These are phyloP conservation scores for Globisporangium mamillatum DNA, from an alignment of 352 stramenopile genomes.

Conservation along the genomic window DNA sequence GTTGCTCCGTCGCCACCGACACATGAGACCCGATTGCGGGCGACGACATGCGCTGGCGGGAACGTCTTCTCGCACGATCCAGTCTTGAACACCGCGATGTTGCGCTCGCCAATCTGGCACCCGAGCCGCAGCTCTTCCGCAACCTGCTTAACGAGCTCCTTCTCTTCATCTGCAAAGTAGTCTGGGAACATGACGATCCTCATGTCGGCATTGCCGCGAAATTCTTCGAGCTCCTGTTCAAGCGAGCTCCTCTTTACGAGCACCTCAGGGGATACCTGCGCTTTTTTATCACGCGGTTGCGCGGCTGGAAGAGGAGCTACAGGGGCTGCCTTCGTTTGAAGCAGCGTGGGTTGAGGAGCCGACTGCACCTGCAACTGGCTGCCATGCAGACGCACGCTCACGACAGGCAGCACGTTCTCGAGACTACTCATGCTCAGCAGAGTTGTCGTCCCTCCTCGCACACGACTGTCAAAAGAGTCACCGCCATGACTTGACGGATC, in stretches of 20 bases:
- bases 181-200: slow-evolving; percentile 68
- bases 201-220: slow-evolving; percentile 36
- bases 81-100: slow-evolving; percentile 59
- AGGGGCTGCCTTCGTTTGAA: neutral
- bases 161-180: slow-evolving; percentile 59
- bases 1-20: slow-evolving; percentile 6
- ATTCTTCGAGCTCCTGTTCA: slow-evolving; percentile 62
- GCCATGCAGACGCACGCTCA: slow-evolving; percentile 15
- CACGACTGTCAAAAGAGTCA: slow-evolving; percentile 5
- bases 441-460: neutral
- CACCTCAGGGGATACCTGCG: neutral
- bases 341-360: neutral
- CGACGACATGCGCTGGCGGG: slow-evolving; percentile 7
- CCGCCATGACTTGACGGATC: neutral
- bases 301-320: neutral
- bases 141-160: slow-evolving; percentile 46
- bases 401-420: neutral
- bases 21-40: slow-evolving; percentile 12
- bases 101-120: slow-evolving; percentile 64
- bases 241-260: slow-evolving; percentile 36
- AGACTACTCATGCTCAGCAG: slow-evolving; percentile 7
- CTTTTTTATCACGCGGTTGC: neutral
- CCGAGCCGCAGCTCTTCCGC: slow-evolving; percentile 50
- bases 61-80: slow-evolving; percentile 22
- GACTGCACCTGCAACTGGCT: slow-evolving; percentile 14